Evolutionary conservation across 192 early-diverging fungal species (phyloP), one percentile per base, ranked within the genome.

Genomic region (Phlyctochytrium arcticum): DNA sequence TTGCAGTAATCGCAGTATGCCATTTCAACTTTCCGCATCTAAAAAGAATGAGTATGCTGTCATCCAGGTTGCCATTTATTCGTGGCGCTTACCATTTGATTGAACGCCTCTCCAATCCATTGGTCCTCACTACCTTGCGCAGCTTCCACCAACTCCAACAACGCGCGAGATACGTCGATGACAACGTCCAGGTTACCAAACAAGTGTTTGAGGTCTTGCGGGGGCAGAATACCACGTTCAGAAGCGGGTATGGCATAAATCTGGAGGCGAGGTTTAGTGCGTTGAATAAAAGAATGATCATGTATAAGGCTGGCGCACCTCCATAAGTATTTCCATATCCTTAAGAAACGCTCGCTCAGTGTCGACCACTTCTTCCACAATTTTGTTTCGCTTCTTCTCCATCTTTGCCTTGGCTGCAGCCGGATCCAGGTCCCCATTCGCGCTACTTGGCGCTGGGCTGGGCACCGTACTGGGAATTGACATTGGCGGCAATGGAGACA

Each of bases 111-210:
- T 19, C 83, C 84, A 32, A 86, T 64, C 46, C 33, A 70, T 73
- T 77, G 3, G 73, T 75, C 60, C 65, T 71, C 65, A 71, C 75
- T 42, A 60, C 69, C 64, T 47, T 55, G 60, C 2, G 87, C 86
- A 10, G 75, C 78, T 6, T 84, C 80, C 60, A 94, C 64, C 32
- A 83, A 68, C n/a, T 77, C 82, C 2, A 89, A 69, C 44, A 93
- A 77, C n/a, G 80, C 75, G 10, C 75, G 65, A 17, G 89, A 85
- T 53, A 87, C 81, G 21, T 73, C 72, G 32, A 93, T 85, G 12
- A 96, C 81, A 4, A 81, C 80, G 8, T 85, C 81, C 33, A 96
- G 73, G 73, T 94, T 92, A 53, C 78, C 83, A 71, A 94, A 96
- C 15, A 96, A 69, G 5, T 76, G 68, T 63, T 85, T 87, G 23